A percentile compares a stretch with the other conserved stretches of the same genome.
Conservation (phyloP, 306 rosid genomes). For the Prunus campanulata region DNA sequence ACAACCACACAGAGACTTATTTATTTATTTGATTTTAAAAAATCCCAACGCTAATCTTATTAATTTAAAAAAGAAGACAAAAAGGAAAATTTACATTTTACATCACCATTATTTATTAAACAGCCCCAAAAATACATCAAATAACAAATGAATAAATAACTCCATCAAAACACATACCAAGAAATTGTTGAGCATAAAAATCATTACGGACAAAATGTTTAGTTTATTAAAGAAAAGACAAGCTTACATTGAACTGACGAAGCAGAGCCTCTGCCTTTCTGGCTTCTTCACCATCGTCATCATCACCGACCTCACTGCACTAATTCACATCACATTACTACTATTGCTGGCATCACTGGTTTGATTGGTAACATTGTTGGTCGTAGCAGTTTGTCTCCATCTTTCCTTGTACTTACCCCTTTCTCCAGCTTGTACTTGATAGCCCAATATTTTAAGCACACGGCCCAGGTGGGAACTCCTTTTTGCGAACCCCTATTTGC, state of each 20-base stretch:
- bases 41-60: neutral
- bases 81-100: neutral
- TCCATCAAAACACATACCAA: neutral
- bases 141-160: neutral
- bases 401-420: too few relatives aligned
- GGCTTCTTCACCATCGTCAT: constrained; percentile 33
- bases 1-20: neutral
- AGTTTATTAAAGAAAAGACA: neutral
- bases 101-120: neutral
- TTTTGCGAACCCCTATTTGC: too few relatives aligned
- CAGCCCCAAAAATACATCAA: neutral
- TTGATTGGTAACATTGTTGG: too few relatives aligned
- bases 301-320: constrained; percentile 43
- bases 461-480: too few relatives aligned
- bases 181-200: neutral
- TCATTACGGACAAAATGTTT: neutral
- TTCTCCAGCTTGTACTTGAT: too few relatives aligned
- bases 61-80: neutral
- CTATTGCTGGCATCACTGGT: too few relatives aligned
- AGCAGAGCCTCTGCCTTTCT: constrained; percentile 32
- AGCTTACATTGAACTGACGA: constrained; percentile 43
- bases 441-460: too few relatives aligned
- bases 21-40: neutral
- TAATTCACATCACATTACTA: neutral
- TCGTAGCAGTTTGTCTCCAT: too few relatives aligned